Evolutionary conservation across 2,329 filamentous ascomycete genomes (phyloP).

Genomic region (Geosmithia morbida): DNA sequence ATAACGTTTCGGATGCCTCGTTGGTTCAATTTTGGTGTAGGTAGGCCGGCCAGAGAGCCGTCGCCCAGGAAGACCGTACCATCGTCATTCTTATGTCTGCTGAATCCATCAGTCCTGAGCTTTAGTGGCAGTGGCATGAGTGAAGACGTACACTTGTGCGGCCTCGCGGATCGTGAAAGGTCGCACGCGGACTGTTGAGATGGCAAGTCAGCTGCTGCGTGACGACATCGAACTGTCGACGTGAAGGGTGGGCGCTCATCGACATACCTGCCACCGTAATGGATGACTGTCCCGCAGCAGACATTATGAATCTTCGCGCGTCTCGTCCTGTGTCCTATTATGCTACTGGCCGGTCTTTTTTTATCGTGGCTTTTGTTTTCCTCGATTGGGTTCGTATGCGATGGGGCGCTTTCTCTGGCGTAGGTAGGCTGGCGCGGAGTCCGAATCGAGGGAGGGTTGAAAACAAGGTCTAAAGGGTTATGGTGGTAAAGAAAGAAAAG

Average conservation of each 20-base stretch:
- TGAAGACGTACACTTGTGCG: constrained; percentile 56
- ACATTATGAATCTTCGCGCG: constrained; percentile 6
- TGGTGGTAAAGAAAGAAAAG: neutral
- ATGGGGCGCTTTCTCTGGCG: neutral
- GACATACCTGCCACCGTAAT: constrained; percentile 42
- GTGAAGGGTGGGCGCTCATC: neutral
- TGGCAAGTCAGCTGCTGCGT: neutral
- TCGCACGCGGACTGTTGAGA: constrained; percentile 48
- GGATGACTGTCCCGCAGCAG: constrained; percentile 27
- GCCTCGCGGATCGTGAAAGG: constrained; percentile 82
- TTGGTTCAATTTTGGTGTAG: constrained; percentile 69
- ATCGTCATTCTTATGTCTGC: constrained; percentile 58
- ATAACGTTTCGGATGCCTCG: constrained; percentile 84
- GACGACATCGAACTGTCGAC: too few species aligned
- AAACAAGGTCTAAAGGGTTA: neutral
- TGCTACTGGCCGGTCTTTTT: neutral
- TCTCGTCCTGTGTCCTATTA: neutral
- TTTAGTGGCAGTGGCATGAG: neutral
- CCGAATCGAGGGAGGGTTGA: neutral
- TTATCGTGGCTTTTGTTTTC: neutral
- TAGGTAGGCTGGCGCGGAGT: neutral
- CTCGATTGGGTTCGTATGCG: neutral
- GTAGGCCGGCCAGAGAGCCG: constrained; percentile 78
- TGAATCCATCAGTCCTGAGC: neutral
- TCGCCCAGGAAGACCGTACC: constrained; percentile 89